These are phyloP conservation scores for Vitis hybrid DNA, from an alignment of 177 flowering plant genomes.

Conservation along the genomic window DNA sequence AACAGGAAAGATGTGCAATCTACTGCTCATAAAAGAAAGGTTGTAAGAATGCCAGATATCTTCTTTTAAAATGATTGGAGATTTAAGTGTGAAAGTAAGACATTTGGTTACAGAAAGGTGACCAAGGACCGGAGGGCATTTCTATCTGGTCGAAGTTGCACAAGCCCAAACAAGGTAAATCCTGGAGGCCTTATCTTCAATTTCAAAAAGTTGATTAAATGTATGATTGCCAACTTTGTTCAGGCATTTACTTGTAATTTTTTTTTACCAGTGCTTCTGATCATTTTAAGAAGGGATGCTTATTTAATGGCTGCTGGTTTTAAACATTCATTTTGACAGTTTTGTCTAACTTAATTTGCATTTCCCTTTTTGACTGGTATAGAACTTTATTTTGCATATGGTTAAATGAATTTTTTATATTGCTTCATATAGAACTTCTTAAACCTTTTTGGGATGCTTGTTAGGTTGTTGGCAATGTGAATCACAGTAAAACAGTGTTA, in stretches of 20 bases:
- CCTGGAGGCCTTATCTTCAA: not conserved
- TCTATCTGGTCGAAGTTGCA: conserved; percentile 18
- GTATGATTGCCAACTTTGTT: not conserved
- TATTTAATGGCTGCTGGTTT: too few species aligned
- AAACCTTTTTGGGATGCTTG: too few species aligned
- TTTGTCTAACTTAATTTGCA: too few species aligned
- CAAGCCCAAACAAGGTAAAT: conserved; percentile 23
- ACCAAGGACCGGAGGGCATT: conserved; percentile 16
- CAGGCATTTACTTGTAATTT: not conserved
- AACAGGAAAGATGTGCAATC: conserved; percentile 15
- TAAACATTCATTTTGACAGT: too few species aligned
- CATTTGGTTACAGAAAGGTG: conserved; percentile 22
- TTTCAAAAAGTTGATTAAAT: not conserved
- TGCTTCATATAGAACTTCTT: too few species aligned
- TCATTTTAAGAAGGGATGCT: too few species aligned
- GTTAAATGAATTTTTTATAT: too few species aligned
- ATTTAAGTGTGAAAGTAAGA: not conserved
- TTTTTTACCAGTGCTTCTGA: not conserved
- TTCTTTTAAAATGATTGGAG: not conserved
- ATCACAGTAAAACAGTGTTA: too few species aligned
- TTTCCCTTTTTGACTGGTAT: too few species aligned
- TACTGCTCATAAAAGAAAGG: conserved; percentile 23
- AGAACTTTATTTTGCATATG: too few species aligned
- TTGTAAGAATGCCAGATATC: conserved; percentile 11
- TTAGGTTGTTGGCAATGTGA: too few species aligned